phyloP scores from a whole-genome alignment of 495 filamentous ascomycete genomes.

The Aspergillus funiculosus region DNA sequence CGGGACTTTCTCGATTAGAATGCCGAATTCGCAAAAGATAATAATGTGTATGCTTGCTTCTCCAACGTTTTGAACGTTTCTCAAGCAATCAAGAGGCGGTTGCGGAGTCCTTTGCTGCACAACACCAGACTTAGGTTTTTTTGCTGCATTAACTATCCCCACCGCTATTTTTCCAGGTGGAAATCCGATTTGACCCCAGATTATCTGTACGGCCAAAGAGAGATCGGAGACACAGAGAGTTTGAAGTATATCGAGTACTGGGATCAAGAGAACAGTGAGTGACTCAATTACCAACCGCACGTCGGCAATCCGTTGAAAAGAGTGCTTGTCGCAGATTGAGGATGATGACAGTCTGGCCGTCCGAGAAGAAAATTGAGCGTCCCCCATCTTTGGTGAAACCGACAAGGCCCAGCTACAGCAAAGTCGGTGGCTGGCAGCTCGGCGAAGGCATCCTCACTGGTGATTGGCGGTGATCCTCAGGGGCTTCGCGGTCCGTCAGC shows the following conservation, averaged over 20 bases:
- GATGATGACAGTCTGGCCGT: conserved; percentile 2
- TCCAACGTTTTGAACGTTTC: conserved; percentile 7
- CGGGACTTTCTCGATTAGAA: no score
- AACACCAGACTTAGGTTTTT: conserved; percentile 29
- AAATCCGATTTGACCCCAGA: conserved; percentile 1
- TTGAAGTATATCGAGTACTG: neutral
- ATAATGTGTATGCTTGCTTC: conserved; percentile 6
- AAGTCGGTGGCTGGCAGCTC: conserved; percentile 18
- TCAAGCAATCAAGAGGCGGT: conserved; percentile 20
- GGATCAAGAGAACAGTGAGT: neutral
- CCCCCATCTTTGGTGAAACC: conserved; percentile 4
- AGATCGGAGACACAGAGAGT: neutral
- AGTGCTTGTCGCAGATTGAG: neutral
- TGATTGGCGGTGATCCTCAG: conserved; percentile 15
- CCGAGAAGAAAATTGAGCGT: neutral
- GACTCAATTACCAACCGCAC: conserved; percentile 1
- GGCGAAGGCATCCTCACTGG: conserved; percentile 3
- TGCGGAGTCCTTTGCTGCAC: conserved; percentile 28
- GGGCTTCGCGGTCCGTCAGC: conserved; percentile 1
- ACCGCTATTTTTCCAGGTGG: conserved; percentile 12
- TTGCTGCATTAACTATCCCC: conserved; percentile 27
- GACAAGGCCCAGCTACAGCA: conserved; percentile 5
- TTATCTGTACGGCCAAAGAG: neutral
- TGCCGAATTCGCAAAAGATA: no score
- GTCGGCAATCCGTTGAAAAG: neutral